Evolutionary conservation across 1,284 basidiomycete genomes (phyloP).

Genomic region (Boletellus deceptivus): DNA sequence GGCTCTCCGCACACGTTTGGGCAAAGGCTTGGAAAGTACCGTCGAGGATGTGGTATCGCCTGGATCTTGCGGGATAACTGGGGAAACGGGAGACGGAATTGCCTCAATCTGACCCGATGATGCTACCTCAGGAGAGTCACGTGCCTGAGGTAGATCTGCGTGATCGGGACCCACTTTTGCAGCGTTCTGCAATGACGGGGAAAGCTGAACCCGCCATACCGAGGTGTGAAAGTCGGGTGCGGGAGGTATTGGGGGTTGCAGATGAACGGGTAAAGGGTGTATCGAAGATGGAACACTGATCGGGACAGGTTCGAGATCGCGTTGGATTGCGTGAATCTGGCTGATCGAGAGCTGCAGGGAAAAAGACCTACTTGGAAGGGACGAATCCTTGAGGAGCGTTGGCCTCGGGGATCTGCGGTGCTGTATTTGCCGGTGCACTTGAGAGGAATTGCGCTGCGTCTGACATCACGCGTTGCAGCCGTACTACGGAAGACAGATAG

Average conservation of each 20-base stretch:
- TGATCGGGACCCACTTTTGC: background rate
- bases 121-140: background rate
- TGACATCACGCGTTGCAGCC: conserved; percentile 17
- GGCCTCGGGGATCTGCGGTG: background rate
- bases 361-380: conserved; percentile 14
- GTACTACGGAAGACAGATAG: conserved; percentile 15
- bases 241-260: background rate
- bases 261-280: background rate
- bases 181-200: background rate
- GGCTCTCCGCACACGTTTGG: conserved; percentile 24
- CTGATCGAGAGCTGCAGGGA: background rate
- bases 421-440: background rate
- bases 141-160: background rate
- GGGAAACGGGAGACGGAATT: background rate
- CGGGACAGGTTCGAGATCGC: background rate
- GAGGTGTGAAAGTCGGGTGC: background rate
- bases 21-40: conserved; percentile 22
- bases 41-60: background rate
- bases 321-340: conserved; percentile 5
- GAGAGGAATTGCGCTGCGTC: conserved; percentile 6
- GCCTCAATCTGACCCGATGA: background rate
- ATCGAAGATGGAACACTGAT: conserved; percentile 5
- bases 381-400: background rate
- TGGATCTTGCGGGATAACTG: background rate
- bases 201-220: background rate